Evolutionary conservation across 306 rosid species (phyloP).

Genomic region (Castanopsis chinensis): DNA sequence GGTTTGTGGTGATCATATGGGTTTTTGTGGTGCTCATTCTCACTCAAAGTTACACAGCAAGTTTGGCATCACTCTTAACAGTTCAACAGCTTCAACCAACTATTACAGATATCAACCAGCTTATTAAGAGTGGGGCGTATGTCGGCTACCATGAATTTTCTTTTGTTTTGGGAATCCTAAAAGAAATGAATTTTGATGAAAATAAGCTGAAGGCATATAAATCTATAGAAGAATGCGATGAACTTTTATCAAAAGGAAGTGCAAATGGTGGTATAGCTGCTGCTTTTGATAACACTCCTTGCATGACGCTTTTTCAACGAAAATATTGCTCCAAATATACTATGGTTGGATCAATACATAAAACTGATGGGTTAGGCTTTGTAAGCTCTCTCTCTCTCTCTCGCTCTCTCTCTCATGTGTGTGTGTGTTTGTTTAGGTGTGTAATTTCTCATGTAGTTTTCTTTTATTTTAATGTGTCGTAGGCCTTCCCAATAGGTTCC

Average conservation of each 20-base stretch:
- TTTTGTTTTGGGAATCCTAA: conserved; percentile 35
- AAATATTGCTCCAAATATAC: conserved; percentile 42
- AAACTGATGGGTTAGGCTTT: conserved; percentile 56
- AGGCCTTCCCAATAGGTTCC: conserved; percentile 45
- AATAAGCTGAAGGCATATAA: conserved; percentile 9
- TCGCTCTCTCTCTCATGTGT: too few relatives aligned
- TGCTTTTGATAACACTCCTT: conserved; percentile 51
- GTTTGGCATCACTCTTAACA: conserved; percentile 56
- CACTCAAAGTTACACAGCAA: conserved; percentile 65
- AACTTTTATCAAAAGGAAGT: conserved; percentile 24
- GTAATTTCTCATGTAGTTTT: not conserved
- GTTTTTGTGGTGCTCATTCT: conserved; percentile 57
- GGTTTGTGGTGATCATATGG: conserved; percentile 64
- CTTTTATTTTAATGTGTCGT: not conserved
- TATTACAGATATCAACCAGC: conserved; percentile 32
- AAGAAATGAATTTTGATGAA: conserved; percentile 28
- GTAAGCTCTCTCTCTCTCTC: conserved; percentile 18
- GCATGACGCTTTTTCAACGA: conserved; percentile 27
- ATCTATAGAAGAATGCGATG: conserved; percentile 15
- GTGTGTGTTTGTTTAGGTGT: not conserved
- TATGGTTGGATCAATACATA: conserved; percentile 24
- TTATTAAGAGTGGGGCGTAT: conserved; percentile 22
- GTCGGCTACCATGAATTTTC: conserved; percentile 49
- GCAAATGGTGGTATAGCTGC: conserved; percentile 44
- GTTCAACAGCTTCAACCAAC: conserved; percentile 52